Base-by-base conservation (phyloP, 495 filamentous ascomycete species). In the Oidiodendron maius region DNA sequence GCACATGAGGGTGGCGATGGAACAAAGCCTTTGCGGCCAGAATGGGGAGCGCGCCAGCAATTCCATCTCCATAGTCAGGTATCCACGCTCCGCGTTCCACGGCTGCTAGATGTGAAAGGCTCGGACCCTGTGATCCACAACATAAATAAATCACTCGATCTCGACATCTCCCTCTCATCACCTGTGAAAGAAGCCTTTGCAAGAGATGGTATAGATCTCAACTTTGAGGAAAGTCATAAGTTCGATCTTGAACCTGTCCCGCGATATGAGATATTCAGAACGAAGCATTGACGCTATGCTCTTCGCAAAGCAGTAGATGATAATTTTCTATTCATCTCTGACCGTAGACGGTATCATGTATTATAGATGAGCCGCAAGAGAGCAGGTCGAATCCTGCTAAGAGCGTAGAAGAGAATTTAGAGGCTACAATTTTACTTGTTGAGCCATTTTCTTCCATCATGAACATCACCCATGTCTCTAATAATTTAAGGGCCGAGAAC, bases 1-100 rank as follows among this genome's bases (percentile, higher is more conserved):
- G 61, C 62, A 0, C 75, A 78, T 37, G 28, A 66, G 0, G 44
- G 66, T 4, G 53, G 55, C 3, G 62, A 74, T 36, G 49, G 56
- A 0, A 28, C 24, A 17, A 52, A 50, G 21, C 68, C 66, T 15
- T 56, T 78, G 8, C 53, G 67, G 15, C 52, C 52, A 6, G 36
- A 56, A 15, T 52, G 44, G 17, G 40, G 34, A 11, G 21, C 18
- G 2, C 21, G 40, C 2, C 56, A 58, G 38, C 51, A 46, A 37
- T 51, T 24, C 34, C 11, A 17, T 3, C 15, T 30, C 5, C 23
- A 46, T 21, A 35, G 15, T 10, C 36, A 30, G 6, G 20, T 3
- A 3, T 8, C 10, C 11, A 15, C 12, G 11, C 21, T 16, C 13
- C 20, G 24, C 5, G n/a, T 12, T 2, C 24, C 22, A 20, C 32